Conservation (phyloP, 257 asterid genomes). For the Fraxinus cuspidata region DNA sequence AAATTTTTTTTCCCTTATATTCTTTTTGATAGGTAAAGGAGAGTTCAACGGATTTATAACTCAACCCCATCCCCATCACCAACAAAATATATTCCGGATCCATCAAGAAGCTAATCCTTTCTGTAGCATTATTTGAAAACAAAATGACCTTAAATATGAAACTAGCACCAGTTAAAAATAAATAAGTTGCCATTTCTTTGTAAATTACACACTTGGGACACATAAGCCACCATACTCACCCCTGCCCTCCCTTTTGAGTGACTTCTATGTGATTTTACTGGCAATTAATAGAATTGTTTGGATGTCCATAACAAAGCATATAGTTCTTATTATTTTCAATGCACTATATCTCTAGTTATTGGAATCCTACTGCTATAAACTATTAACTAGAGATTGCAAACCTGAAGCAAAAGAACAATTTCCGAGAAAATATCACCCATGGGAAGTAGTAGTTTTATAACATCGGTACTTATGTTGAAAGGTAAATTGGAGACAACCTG, state of each 20-base stretch:
- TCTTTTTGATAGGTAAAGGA: not conserved
- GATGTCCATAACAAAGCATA: not conserved
- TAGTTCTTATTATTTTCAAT: not conserved
- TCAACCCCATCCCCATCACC: not conserved
- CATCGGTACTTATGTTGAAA: slow-evolving; percentile 88
- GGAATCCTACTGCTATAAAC: not conserved
- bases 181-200: not conserved
- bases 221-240: not conserved
- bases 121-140: not conserved
- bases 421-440: slow-evolving; percentile 97
- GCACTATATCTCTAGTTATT: not conserved
- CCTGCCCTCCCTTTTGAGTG: not conserved
- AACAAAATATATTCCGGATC: not conserved
- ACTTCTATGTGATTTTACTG: not conserved
- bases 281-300: not conserved
- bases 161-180: not conserved
- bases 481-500: slow-evolving; percentile 98
- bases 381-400: slow-evolving; percentile 20
- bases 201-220: not conserved
- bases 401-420: slow-evolving; percentile 89
- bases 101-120: not conserved
- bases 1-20: not conserved
- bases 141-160: not conserved
- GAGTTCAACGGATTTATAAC: not conserved
- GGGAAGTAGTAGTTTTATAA: slow-evolving; percentile 91